Percentiles rank a stretch among this genome's conserved stretches.
These are phyloP conservation scores for Hymenoscyphus fraxineus DNA, from an alignment of 2,329 filamentous ascomycete species.

Conservation along the genomic window DNA sequence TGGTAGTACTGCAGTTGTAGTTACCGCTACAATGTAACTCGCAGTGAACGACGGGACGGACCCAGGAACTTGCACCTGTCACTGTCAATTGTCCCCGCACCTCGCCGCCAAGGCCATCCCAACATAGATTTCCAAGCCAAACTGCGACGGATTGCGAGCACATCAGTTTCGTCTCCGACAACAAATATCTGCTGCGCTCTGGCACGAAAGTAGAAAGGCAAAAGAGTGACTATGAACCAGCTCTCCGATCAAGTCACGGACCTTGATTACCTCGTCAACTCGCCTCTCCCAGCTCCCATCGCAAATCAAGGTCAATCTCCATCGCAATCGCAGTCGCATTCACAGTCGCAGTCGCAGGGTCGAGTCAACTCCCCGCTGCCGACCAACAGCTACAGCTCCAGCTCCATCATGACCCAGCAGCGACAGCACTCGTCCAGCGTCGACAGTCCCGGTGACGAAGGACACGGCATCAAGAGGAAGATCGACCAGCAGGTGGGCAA, in stretches of 20 bases:
- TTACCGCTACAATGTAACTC: too few species aligned
- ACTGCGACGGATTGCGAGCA: too few species aligned
- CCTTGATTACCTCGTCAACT: constrained; percentile 33
- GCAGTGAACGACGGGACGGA: too few species aligned
- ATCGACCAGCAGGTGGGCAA: constrained; percentile 20
- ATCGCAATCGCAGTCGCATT: too few species aligned
- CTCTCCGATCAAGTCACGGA: constrained; percentile 35
- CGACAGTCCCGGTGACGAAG: constrained; percentile 19
- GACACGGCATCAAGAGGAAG: constrained; percentile 34
- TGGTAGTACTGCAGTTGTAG: too few species aligned
- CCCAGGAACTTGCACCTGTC: too few species aligned
- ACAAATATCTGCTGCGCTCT: too few species aligned
- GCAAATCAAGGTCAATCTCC: not conserved
- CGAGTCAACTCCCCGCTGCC: constrained; percentile 7
- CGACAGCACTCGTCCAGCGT: constrained; percentile 1
- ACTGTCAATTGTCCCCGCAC: too few species aligned
- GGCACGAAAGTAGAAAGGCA: not conserved
- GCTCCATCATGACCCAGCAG: not conserved
- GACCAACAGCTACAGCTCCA: constrained; percentile 26
- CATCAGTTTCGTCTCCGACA: too few species aligned
- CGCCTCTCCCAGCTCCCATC: constrained; percentile 23
- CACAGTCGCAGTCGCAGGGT: not conserved
- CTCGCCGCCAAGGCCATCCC: too few species aligned
- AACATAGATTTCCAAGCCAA: too few species aligned
- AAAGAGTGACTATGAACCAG: constrained; percentile 31